These are phyloP conservation scores for Pseudofabraea citricarpa DNA, from an alignment of 2,329 filamentous ascomycete genomes.

Conservation along the genomic window DNA sequence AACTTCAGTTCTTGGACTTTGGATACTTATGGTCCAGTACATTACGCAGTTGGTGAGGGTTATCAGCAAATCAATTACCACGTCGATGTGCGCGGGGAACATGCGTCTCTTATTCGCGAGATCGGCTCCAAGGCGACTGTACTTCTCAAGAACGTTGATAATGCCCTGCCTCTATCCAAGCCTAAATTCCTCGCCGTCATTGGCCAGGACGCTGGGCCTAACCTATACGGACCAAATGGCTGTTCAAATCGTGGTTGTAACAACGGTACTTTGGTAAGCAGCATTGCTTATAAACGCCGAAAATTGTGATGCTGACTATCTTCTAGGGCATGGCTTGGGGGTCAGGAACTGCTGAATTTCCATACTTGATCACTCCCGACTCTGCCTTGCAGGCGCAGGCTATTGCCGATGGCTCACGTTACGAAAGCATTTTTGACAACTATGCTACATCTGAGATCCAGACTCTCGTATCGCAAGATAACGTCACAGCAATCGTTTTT, in stretches of 20 bases:
- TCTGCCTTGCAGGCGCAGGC: constrained; percentile 64
- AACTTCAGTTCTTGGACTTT: constrained; percentile 89
- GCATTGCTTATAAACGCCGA: constrained; percentile 31
- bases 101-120: constrained; percentile 68
- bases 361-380: constrained; percentile 74
- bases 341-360: constrained; percentile 67
- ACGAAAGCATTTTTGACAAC: constrained; percentile 66
- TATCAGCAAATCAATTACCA: constrained; percentile 71
- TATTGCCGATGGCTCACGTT: constrained; percentile 50
- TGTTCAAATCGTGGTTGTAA: constrained; percentile 55
- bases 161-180: constrained; percentile 70
- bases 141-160: constrained; percentile 76
- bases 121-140: constrained; percentile 78
- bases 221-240: constrained; percentile 70
- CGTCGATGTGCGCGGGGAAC: constrained; percentile 76
- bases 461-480: constrained; percentile 54
- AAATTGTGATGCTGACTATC: constrained; percentile 51
- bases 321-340: constrained; percentile 76
- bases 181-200: constrained; percentile 74
- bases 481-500: constrained; percentile 76
- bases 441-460: constrained; percentile 63
- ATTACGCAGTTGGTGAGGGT: constrained; percentile 57
- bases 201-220: constrained; percentile 78
- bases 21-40: constrained; percentile 67
- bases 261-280: constrained; percentile 46